Percentiles rank a stretch among this genome's conserved stretches.
Conservation (phyloP, 2,329 filamentous ascomycete genomes). For the Arthroderma sp. region DNA sequence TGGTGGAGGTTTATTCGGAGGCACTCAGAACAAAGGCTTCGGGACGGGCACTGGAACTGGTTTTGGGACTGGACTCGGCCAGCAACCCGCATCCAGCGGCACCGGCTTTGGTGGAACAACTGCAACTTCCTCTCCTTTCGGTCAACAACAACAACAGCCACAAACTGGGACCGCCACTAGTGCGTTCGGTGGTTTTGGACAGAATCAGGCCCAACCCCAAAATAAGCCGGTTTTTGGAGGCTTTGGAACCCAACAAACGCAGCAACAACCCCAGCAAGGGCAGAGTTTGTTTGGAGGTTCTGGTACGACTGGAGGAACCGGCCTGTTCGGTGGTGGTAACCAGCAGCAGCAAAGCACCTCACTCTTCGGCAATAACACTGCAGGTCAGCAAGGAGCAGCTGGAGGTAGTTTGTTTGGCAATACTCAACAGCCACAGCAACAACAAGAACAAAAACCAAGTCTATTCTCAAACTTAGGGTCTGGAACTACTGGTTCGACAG, state of each 20-base stretch:
- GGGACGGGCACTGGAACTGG: slow-evolving; percentile 18
- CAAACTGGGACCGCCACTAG: slow-evolving; percentile 11
- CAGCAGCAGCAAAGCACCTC: slow-evolving; percentile 24
- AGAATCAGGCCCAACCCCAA: slow-evolving; percentile 28
- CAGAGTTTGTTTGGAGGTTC: slow-evolving; percentile 33
- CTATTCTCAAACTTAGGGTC: slow-evolving; percentile 8
- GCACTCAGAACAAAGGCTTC: slow-evolving; percentile 25
- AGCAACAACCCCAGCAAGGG: slow-evolving; percentile 25
- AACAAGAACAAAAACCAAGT: slow-evolving; percentile 13
- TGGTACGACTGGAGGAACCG: slow-evolving; percentile 15
- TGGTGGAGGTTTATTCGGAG: slow-evolving; percentile 32
- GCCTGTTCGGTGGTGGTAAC: slow-evolving; percentile 26
- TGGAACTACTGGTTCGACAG: slow-evolving; percentile 6
- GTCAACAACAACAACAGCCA: slow-evolving; percentile 21
- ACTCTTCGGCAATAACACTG: slow-evolving; percentile 26
- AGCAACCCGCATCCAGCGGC: slow-evolving; percentile 24
- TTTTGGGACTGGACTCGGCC: slow-evolving; percentile 24
- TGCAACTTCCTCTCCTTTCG: slow-evolving; percentile 32
- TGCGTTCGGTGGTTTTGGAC: slow-evolving; percentile 33
- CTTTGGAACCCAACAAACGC: slow-evolving; percentile 25
- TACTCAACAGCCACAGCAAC: slow-evolving; percentile 26
- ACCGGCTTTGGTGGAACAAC: slow-evolving; percentile 28
- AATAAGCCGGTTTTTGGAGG: slow-evolving; percentile 23
- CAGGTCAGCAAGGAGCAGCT: slow-evolving; percentile 25
- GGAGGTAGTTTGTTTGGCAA: slow-evolving; percentile 30